Conservation (phyloP, 257 asterid species). For the Capsicum baccatum region DNA sequence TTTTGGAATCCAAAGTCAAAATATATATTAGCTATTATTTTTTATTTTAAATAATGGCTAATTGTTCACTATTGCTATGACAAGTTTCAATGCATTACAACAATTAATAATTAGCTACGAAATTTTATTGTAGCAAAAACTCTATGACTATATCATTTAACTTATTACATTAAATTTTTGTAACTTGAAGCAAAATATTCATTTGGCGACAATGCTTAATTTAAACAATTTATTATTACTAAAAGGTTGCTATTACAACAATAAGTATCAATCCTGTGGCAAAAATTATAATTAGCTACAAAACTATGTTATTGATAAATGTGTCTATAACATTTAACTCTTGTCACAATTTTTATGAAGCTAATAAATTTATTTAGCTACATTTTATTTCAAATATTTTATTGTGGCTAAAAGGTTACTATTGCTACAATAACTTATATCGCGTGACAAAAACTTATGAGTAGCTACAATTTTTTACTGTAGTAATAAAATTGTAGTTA, state of each 20-base stretch:
- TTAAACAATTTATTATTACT: neutral
- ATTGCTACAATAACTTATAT: neutral
- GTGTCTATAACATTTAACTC: neutral
- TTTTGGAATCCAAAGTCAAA: no score
- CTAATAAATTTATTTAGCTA: neutral
- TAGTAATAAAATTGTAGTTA: neutral
- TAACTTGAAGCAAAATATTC: no score
- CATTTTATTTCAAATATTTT: neutral
- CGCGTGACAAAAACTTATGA: neutral
- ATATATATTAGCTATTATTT: no score
- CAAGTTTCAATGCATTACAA: no score
- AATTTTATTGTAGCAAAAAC: no score
- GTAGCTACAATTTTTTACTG: neutral
- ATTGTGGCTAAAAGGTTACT: neutral
- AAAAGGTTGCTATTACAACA: neutral
- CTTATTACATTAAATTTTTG: no score
- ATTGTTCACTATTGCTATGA: no score
- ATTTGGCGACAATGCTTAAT: no score
- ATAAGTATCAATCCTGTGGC: neutral
- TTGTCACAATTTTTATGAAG: neutral
- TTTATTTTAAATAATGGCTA: no score
- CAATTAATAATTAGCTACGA: no score
- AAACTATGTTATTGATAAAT: neutral
- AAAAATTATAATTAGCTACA: neutral
- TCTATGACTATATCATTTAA: no score